Evolutionary conservation across 805 yeast species (phyloP).

Genomic region (Novakomyces olei): DNA sequence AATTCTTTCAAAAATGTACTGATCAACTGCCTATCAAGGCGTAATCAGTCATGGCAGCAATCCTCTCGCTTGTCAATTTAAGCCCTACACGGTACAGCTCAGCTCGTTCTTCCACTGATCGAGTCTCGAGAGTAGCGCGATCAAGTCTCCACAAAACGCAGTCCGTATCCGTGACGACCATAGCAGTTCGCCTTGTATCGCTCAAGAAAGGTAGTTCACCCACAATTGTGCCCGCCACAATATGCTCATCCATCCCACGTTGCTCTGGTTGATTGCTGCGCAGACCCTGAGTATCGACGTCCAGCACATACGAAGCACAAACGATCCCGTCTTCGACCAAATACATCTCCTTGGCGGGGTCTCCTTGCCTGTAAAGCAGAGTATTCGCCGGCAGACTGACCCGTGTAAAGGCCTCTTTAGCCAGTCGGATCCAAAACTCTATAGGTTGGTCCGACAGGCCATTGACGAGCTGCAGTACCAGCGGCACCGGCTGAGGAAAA

Average conservation of each 20-base stretch:
- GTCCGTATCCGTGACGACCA: slow-evolving; percentile 37
- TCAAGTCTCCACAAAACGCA: slow-evolving; percentile 50
- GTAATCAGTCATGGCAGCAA: slow-evolving; percentile 1
- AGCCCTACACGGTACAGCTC: slow-evolving; percentile 2
- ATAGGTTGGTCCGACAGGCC: slow-evolving; percentile 30
- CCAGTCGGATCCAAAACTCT: slow-evolving; percentile 42
- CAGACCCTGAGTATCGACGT: slow-evolving; percentile 21
- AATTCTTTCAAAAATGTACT: too few relatives aligned
- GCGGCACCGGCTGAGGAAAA: slow-evolving; percentile 34
- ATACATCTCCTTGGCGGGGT: slow-evolving; percentile 34
- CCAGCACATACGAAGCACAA: slow-evolving; percentile 30
- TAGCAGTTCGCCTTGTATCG: slow-evolving; percentile 21
- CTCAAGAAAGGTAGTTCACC: slow-evolving; percentile 33
- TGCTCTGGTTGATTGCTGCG: background rate
- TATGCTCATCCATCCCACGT: slow-evolving; percentile 21
- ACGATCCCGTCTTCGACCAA: slow-evolving; percentile 35
- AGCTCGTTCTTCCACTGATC: slow-evolving; percentile 1
- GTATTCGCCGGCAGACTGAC: slow-evolving; percentile 26
- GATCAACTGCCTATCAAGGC: too few relatives aligned
- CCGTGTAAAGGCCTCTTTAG: slow-evolving; percentile 29
- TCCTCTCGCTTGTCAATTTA: slow-evolving; percentile 4
- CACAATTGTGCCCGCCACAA: slow-evolving; percentile 53
- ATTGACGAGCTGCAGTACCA: slow-evolving; percentile 41
- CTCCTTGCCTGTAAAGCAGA: slow-evolving; percentile 22
- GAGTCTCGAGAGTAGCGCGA: slow-evolving; percentile 19